phyloP scores from a whole-genome alignment of 2,329 filamentous ascomycete genomes.

The Ascochyta clinopodiicola region DNA sequence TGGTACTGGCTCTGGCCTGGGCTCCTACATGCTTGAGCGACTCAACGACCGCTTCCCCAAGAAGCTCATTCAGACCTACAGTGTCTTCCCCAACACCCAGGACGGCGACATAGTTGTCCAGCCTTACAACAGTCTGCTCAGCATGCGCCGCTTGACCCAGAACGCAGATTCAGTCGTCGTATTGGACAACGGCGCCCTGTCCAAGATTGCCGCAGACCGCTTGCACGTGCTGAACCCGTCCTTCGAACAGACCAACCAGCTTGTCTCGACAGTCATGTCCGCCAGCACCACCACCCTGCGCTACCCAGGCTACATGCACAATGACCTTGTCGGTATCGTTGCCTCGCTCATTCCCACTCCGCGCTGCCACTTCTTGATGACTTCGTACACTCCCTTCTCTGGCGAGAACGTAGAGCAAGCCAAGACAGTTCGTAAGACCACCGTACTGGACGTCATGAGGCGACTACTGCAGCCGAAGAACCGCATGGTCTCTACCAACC shows the following conservation, averaged over 20 bases:
- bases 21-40: slow-evolving; percentile 91
- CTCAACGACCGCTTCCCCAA: slow-evolving; percentile 98
- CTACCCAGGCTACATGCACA: slow-evolving; percentile 99
- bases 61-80: slow-evolving; percentile 99
- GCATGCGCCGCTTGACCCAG: slow-evolving; percentile 88
- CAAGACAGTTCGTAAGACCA: slow-evolving; percentile 97
- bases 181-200: slow-evolving; percentile 92
- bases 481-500: slow-evolving; percentile 96
- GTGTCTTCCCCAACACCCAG: slow-evolving; percentile 94
- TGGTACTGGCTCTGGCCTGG: slow-evolving; percentile 93
- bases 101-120: slow-evolving; percentile 94
- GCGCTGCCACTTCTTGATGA: slow-evolving; percentile 97
- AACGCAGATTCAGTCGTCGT: slow-evolving; percentile 98
- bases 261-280: slow-evolving; percentile 96
- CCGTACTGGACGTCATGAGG: slow-evolving; percentile 96
- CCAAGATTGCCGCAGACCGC: slow-evolving; percentile 90
- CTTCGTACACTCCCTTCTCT: slow-evolving; percentile 96
- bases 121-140: slow-evolving; percentile 94
- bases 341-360: slow-evolving; percentile 96
- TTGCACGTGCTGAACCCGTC: slow-evolving; percentile 95
- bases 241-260: slow-evolving; percentile 96
- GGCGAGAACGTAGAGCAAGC: slow-evolving; percentile 95
- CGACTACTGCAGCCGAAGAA: slow-evolving; percentile 96
- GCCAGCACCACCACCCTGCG: slow-evolving; percentile 94
- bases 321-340: slow-evolving; percentile 95